Evolutionary conservation across 23 red algal genomes (phyloP).

Genomic region (Gracilaria domingensis): DNA sequence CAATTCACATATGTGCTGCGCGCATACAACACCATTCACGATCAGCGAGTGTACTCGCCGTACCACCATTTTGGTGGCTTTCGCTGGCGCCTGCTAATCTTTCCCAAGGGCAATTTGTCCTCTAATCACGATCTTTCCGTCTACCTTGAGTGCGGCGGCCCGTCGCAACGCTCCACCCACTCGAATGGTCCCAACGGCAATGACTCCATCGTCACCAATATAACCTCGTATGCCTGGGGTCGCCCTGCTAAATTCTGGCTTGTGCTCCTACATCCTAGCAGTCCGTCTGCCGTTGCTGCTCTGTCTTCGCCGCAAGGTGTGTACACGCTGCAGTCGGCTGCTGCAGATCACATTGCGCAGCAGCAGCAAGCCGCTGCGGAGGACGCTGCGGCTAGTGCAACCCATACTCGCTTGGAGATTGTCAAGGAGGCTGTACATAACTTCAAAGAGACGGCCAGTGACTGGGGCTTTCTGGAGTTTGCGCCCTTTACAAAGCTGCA

Average conservation of each 20-base stretch:
- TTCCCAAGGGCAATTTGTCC: slow-evolving; percentile 86
- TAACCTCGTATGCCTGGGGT: slow-evolving; percentile 32
- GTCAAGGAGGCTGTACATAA: slow-evolving; percentile 81
- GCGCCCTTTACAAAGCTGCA: slow-evolving; percentile 56
- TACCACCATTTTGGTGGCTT: slow-evolving; percentile 84
- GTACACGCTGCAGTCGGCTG: neutral
- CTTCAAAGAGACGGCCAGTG: slow-evolving; percentile 83
- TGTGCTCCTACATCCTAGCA: slow-evolving; percentile 25
- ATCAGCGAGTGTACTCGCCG: slow-evolving; percentile 74
- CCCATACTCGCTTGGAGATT: slow-evolving; percentile 30
- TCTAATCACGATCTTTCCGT: slow-evolving; percentile 73
- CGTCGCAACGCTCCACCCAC: slow-evolving; percentile 32
- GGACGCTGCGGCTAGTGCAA: neutral
- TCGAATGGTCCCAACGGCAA: slow-evolving; percentile 22
- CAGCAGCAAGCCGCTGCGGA: neutral
- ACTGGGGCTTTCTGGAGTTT: slow-evolving; percentile 99
- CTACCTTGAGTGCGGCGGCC: slow-evolving; percentile 95
- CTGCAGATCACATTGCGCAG: neutral
- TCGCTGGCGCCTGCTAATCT: slow-evolving; percentile 94
- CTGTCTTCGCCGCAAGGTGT: neutral
- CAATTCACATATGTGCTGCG: slow-evolving; percentile 57
- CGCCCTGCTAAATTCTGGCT: slow-evolving; percentile 74
- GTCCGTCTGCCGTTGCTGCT: slow-evolving; percentile 17
- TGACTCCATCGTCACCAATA: slow-evolving; percentile 34
- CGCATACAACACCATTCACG: slow-evolving; percentile 42